Percentiles rank a stretch among this genome's conserved stretches.
These are phyloP conservation scores for Infundibulicybe gibba DNA, from an alignment of 768 basidiomycete genomes.

Conservation along the genomic window DNA sequence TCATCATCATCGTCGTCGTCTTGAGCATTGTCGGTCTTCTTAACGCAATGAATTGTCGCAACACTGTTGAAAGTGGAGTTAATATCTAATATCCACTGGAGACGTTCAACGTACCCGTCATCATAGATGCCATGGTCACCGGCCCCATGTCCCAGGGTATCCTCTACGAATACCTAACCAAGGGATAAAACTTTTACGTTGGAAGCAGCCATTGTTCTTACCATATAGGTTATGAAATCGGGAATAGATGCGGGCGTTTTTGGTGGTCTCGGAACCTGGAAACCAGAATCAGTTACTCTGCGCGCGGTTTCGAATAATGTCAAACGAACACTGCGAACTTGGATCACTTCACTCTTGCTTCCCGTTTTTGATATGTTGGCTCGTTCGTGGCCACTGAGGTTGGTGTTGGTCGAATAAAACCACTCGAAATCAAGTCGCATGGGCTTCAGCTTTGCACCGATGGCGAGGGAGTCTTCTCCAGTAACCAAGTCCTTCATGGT, in stretches of 20 bases:
- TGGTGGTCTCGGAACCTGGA: constrained; percentile 2
- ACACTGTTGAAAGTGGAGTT: neutral
- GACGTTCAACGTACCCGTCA: constrained; percentile 3
- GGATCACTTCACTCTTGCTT: constrained; percentile 2
- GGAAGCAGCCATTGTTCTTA: neutral
- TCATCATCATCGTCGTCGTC: too few relatives aligned
- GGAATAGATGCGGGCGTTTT: constrained; percentile 1
- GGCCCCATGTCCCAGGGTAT: constrained; percentile 3
- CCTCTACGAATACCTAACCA: constrained; percentile 8
- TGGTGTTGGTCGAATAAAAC: constrained; percentile 3
- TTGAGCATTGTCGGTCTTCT: neutral
- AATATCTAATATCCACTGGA: neutral
- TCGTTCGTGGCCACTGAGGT: constrained; percentile 1
- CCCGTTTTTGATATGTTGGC: neutral
- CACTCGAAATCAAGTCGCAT: constrained; percentile 5
- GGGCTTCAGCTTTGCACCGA: constrained; percentile 4
- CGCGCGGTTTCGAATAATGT: neutral
- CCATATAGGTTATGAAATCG: constrained; percentile 4
- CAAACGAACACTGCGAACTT: constrained; percentile 4
- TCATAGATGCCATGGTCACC: constrained; percentile 9
- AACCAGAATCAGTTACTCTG: neutral
- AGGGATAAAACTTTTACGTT: neutral
- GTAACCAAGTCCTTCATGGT: constrained; percentile 6
- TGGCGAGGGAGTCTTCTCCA: constrained; percentile 4
- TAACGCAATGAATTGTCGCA: constrained; percentile 5